Base-by-base conservation (phyloP, 805 yeast species). In the Candida andamanensis region DNA sequence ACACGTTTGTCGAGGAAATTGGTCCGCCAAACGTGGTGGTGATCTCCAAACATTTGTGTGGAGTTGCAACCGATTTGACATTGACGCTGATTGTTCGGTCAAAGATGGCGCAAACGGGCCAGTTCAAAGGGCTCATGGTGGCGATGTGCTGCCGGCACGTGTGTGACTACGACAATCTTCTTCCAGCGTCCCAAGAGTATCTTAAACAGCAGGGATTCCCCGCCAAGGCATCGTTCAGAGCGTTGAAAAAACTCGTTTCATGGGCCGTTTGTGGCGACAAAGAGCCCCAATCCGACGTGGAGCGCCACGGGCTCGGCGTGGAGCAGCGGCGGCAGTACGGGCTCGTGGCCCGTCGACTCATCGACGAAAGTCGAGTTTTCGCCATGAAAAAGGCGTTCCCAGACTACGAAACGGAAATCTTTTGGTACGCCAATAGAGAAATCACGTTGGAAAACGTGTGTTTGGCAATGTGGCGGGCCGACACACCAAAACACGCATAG, bases 111-210 rank as follows among this genome's bases (percentile, higher is more conserved):
- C 30, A 21, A 6, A 8, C 12, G 5, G 24, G 24, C 2, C 33
- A 34, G 24, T 60, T 76, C 29, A 53, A 56, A 3, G 94, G 92
- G 0, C 56, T 83, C 40, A 58, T 84, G 17, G 85, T 87, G 19
- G 97, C 97, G 16, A 80, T 89, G 85, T 87, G 97, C 51, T 87
- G 97, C 54, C 69, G 97, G 34, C 97, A 87, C 49, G 78, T 80
- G 14, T 89, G 97, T 47, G 58, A 70, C 24, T 78, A 75, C 39
- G 58, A 67, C n/a, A 65, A 71, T 35, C 61, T 82, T 11, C 53
- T 83, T 11, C 66, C 69, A 0, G 62, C 58, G 17, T 73, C 80
- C 2, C 53, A 60, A 30, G 42, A 44, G 15, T 74, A 54, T 44
- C 50, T 80, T 16, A 27, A 30, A 2, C 37, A 43, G 0, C 40